A percentile compares a stretch with the other conserved stretches of the same genome.
Evolutionary conservation across 192 early-diverging fungal genomes (phyloP).

Genomic region (Coemansia aciculifera): DNA sequence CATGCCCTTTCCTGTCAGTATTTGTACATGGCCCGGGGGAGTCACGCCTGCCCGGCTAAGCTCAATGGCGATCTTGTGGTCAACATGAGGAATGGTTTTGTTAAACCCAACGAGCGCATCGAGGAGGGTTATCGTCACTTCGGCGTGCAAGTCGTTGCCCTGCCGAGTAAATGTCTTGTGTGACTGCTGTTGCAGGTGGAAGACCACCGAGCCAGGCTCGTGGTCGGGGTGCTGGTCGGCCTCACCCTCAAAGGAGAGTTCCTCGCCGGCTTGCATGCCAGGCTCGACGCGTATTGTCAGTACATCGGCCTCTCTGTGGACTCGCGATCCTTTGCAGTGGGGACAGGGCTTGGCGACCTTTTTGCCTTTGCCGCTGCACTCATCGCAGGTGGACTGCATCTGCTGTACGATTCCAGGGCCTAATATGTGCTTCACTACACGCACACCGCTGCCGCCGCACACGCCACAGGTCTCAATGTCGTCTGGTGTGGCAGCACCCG

Average conservation of each 20-base stretch:
- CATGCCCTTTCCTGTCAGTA: slow-evolving; percentile 86
- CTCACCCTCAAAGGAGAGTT: slow-evolving; percentile 82
- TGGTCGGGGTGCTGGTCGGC: slow-evolving; percentile 89
- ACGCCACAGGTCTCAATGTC: slow-evolving; percentile 80
- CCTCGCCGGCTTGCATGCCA: slow-evolving; percentile 77
- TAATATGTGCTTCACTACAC: slow-evolving; percentile 79
- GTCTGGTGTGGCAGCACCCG: slow-evolving; percentile 80
- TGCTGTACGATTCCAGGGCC: slow-evolving; percentile 94
- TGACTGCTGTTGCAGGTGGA: slow-evolving; percentile 67
- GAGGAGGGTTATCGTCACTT: slow-evolving; percentile 73
- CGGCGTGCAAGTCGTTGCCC: slow-evolving; percentile 75
- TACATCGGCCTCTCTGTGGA: slow-evolving; percentile 78
- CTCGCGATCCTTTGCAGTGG: slow-evolving; percentile 81
- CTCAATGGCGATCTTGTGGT: slow-evolving; percentile 66
- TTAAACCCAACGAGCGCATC: slow-evolving; percentile 82
- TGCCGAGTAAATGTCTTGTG: slow-evolving; percentile 75
- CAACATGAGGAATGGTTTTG: slow-evolving; percentile 74
- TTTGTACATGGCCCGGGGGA: slow-evolving; percentile 75
- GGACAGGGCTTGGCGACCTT: slow-evolving; percentile 76
- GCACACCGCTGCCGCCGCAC: slow-evolving; percentile 81
- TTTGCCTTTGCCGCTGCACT: slow-evolving; percentile 90
- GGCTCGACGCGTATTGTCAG: slow-evolving; percentile 77
- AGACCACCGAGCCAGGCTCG: slow-evolving; percentile 83
- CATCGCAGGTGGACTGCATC: slow-evolving; percentile 89
- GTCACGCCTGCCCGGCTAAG: slow-evolving; percentile 59